These are phyloP conservation scores for Akanthomyces muscarius DNA, from an alignment of 2,329 filamentous ascomycete species.

Conservation along the genomic window DNA sequence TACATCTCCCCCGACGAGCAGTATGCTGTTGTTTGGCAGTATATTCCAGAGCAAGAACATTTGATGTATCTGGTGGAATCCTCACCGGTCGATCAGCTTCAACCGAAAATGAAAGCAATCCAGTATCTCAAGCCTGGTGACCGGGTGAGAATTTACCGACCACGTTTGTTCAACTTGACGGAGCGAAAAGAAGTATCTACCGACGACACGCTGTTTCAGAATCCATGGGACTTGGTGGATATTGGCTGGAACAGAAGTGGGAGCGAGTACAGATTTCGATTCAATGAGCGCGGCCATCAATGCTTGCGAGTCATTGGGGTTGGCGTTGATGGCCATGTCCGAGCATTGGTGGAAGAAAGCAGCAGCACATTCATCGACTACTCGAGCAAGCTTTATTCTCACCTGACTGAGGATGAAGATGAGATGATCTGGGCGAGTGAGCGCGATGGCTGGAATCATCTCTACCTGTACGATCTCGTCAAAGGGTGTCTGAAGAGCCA, in stretches of 20 bases:
- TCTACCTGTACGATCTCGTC: conserved; percentile 25
- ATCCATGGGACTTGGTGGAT: conserved; percentile 13
- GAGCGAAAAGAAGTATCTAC: conserved; percentile 12
- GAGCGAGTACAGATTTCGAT: conserved; percentile 19
- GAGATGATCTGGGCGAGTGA: conserved; percentile 30
- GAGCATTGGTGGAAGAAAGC: conserved; percentile 17
- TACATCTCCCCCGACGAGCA: background rate
- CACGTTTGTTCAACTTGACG: conserved; percentile 16
- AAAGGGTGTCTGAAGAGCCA: conserved; percentile 16
- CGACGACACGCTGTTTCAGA: conserved; percentile 16
- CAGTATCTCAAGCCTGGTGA: conserved; percentile 21
- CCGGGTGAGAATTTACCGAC: conserved; percentile 17
- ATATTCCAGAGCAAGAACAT: background rate
- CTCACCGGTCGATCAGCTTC: conserved; percentile 23
- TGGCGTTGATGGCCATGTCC: conserved; percentile 2
- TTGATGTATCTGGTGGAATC: background rate
- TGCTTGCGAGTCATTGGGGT: conserved; percentile 14
- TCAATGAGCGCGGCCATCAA: conserved; percentile 22
- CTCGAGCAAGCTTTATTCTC: conserved; percentile 14
- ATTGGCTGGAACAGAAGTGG: conserved; percentile 16
- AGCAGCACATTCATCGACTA: conserved; percentile 22
- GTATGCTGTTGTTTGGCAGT: background rate
- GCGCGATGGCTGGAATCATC: conserved; percentile 27
- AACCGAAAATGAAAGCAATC: conserved; percentile 24
- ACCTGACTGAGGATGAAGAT: background rate